phyloP scores from a whole-genome alignment of 176 grass and related monocot species.

The Rhynchospora breviuscula region DNA sequence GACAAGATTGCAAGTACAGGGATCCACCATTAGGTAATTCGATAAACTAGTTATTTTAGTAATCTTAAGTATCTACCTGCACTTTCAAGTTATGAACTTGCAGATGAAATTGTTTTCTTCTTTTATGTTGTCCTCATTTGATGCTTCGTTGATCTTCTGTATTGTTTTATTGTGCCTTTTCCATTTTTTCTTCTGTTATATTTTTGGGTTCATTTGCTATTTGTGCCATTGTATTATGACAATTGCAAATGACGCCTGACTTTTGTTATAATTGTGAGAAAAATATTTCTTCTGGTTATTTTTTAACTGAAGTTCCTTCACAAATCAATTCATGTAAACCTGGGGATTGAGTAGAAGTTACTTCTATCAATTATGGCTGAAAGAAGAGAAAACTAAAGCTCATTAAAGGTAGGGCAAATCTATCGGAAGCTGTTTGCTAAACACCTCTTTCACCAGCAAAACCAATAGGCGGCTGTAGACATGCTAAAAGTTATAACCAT shows the following conservation, averaged over 20 bases:
- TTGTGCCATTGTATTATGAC: background rate
- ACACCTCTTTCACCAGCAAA: background rate
- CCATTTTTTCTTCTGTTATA: background rate
- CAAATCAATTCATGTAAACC: background rate
- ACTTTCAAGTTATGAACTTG: background rate
- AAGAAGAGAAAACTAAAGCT: background rate
- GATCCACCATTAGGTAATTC: slow-evolving; percentile 56
- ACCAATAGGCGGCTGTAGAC: background rate
- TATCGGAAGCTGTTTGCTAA: background rate
- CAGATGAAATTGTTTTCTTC: background rate
- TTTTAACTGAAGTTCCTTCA: background rate
- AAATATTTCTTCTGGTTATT: background rate
- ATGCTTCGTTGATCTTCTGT: background rate
- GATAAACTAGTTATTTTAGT: background rate
- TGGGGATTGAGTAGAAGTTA: background rate
- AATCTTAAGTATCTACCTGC: background rate
- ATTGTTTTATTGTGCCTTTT: no score
- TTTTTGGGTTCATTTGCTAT: background rate
- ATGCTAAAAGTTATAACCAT: background rate
- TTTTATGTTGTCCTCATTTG: background rate
- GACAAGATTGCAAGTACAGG: slow-evolving; percentile 93
- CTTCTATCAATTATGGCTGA: background rate
- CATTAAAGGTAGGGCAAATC: background rate
- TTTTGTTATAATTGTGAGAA: no score
- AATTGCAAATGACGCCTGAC: background rate